A percentile compares a stretch with the other conserved stretches of the same genome.
These are phyloP conservation scores for Pleomassaria siparia DNA, from an alignment of 2,329 filamentous ascomycete genomes.

Conservation along the genomic window DNA sequence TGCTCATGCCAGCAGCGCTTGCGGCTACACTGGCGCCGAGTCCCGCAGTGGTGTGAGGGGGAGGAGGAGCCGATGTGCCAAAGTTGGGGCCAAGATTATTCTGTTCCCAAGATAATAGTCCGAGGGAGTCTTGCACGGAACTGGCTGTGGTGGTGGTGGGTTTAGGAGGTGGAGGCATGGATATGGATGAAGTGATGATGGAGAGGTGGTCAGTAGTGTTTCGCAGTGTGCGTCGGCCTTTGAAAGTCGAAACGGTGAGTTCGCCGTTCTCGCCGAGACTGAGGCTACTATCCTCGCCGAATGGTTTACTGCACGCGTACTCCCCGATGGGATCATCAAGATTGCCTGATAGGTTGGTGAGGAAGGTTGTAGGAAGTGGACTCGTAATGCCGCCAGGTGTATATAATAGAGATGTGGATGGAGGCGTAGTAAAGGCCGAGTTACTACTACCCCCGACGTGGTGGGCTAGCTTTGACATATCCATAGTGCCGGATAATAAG, in stretches of 20 bases:
- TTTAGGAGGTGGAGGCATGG: constrained; percentile 11
- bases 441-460: constrained; percentile 11
- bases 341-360: constrained; percentile 7
- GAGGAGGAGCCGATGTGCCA: constrained; percentile 18
- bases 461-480: constrained; percentile 16
- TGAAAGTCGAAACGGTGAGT: constrained; percentile 12
- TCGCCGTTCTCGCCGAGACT: constrained; percentile 30
- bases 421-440: constrained; percentile 8
- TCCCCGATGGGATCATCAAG: constrained; percentile 24
- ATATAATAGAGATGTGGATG: constrained; percentile 17
- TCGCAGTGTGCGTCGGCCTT: neutral
- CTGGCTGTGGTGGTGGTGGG: constrained; percentile 1
- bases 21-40: constrained; percentile 18
- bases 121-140: constrained; percentile 16
- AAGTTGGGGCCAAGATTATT: too few relatives aligned
- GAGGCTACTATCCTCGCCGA: constrained; percentile 17
- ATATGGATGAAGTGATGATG: neutral
- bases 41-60: constrained; percentile 23
- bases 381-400: constrained; percentile 16
- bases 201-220: neutral
- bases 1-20: constrained; percentile 11
- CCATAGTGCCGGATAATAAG: constrained; percentile 25
- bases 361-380: constrained; percentile 15
- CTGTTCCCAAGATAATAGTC: constrained; percentile 30
- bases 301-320: constrained; percentile 13